Base-by-base conservation (phyloP, 2,329 filamentous ascomycete genomes). In the Cytospora chrysosperma region DNA sequence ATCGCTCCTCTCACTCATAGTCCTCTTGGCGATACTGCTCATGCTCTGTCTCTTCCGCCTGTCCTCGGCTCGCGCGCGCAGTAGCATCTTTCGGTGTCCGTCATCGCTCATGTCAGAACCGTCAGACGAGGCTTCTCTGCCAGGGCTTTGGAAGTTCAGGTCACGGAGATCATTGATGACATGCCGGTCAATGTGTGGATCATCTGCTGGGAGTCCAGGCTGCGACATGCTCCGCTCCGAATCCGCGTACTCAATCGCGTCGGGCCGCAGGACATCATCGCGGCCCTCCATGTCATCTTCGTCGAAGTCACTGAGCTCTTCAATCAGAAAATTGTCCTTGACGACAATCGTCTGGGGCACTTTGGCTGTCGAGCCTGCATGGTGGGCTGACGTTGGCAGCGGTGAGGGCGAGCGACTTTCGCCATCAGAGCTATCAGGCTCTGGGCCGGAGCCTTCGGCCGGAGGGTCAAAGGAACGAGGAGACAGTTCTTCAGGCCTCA, bases 11-110 rank as follows among this genome's bases (percentile, higher is more conserved):
- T 84, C 82, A 69, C 78, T 82, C 67, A 83, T 79, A 28, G 81
- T 83, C 43, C 82, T 77, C 74, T 85, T 85, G 34, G 61, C 56
- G 60, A 84, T 80, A 71, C 81, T 84, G 68, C 81, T 81, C 68
- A 80, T 78, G 59, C 79, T 83, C 71, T 82, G 78, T 27, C 82
- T 76, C 49, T 77, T 77, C 34, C 74, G 75, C 58, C 81, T 77
- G 59, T 74, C 77, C 40, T 79, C 74, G 56, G 78, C 78, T 40
- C 79, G 77, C 56, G 78, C 78, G 63, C 73, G 73, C 67, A 71
- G 74, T 19, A 76, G 69, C 50, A 81, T 81, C 27, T 75, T 72
- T 15, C 69, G 62, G 58, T 73, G 68, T 9, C 73, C 74, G 12
- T 73, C 72, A 56, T 80, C 76, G 47, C 78, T 77, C 6, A 73